Percentiles rank a stretch among this genome's conserved stretches.
phyloP scores from a whole-genome alignment of 192 early-diverging fungal genomes.

The Phlyctochytrium arcticum region DNA sequence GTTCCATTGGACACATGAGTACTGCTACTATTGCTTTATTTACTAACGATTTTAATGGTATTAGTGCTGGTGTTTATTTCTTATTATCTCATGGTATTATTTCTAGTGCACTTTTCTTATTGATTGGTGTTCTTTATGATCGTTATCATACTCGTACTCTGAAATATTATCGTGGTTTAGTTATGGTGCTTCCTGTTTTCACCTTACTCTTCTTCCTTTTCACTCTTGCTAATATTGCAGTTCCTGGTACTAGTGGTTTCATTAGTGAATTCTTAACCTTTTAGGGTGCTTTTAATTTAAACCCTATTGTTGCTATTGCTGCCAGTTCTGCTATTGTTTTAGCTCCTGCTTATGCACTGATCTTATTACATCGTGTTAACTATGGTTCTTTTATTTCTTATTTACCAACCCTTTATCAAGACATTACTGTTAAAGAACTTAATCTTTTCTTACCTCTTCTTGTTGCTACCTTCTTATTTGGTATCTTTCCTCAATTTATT shows the following conservation, averaged over 20 bases:
- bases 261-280: slow-evolving; percentile 66
- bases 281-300: slow-evolving; percentile 58
- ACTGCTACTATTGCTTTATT: slow-evolving; percentile 65
- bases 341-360: slow-evolving; percentile 58
- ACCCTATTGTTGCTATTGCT: slow-evolving; percentile 56
- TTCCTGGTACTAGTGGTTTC: slow-evolving; percentile 66
- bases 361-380: slow-evolving; percentile 43
- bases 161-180: slow-evolving; percentile 71
- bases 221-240: slow-evolving; percentile 64
- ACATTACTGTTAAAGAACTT: slow-evolving; percentile 54
- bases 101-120: slow-evolving; percentile 67
- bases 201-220: slow-evolving; percentile 60
- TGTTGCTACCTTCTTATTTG: slow-evolving; percentile 46
- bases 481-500: slow-evolving; percentile 48
- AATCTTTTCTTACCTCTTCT: slow-evolving; percentile 44
- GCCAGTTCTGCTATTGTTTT: slow-evolving; percentile 62
- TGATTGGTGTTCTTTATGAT: slow-evolving; percentile 65
- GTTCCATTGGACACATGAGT: slow-evolving; percentile 65
- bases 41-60: slow-evolving; percentile 65
- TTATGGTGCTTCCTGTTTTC: slow-evolving; percentile 52
- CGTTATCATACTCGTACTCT: slow-evolving; percentile 67
- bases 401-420: slow-evolving; percentile 47
- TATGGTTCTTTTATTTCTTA: slow-evolving; percentile 55
- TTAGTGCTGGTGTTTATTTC: slow-evolving; percentile 60
- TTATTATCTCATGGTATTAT: slow-evolving; percentile 67